Percentiles rank a stretch among this genome's conserved stretches.
phyloP scores from a whole-genome alignment of 306 rosid species.

The Fragaria vesca region DNA sequence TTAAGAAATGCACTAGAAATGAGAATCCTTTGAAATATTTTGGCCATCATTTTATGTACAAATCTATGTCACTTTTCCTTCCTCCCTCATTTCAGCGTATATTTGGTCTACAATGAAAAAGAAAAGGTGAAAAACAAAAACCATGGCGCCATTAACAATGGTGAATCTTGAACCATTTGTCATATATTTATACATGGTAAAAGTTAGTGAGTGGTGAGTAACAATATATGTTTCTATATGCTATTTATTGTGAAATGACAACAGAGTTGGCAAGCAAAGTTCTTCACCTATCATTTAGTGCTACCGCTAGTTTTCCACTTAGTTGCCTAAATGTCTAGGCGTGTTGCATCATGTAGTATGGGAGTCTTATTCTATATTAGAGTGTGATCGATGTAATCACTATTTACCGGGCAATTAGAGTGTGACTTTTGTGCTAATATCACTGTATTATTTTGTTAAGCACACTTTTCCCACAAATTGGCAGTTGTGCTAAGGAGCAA shows the following conservation, averaged over 20 bases:
- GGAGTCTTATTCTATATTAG: neutral
- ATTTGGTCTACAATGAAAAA: neutral
- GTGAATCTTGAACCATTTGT: neutral
- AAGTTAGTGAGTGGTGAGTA: neutral
- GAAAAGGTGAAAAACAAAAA: neutral
- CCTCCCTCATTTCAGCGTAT: neutral
- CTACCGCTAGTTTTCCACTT: neutral
- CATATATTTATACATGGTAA: neutral
- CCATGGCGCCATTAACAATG: neutral
- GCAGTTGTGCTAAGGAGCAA: neutral
- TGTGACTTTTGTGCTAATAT: neutral
- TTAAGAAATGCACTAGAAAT: neutral
- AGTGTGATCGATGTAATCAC: neutral
- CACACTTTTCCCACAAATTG: neutral
- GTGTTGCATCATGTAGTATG: neutral
- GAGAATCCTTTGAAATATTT: neutral
- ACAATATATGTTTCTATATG: neutral
- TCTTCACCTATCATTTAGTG: constrained; percentile 1
- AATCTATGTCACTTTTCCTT: neutral
- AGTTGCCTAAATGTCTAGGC: neutral
- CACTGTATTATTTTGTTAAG: neutral
- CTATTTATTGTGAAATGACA: neutral
- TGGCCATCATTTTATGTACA: neutral
- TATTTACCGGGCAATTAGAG: neutral
- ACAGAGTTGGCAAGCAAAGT: neutral